Conservation (phyloP, 768 basidiomycete species). For the Chalciporus sphaerocephalus region DNA sequence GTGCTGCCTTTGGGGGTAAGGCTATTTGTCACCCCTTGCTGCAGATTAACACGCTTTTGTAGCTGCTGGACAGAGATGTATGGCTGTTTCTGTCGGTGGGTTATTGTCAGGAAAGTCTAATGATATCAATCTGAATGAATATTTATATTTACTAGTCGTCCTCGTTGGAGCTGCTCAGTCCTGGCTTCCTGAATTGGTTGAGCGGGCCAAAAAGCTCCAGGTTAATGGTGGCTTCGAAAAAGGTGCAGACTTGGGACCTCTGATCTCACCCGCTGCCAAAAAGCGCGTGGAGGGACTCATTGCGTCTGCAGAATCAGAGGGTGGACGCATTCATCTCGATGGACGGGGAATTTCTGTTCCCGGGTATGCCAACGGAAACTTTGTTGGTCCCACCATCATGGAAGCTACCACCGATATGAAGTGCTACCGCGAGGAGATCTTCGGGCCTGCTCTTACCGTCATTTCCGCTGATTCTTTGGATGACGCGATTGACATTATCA, state of each 20-base stretch:
- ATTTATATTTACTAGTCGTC: constrained; percentile 42
- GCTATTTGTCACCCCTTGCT: constrained; percentile 17
- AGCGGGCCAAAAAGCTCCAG: constrained; percentile 73
- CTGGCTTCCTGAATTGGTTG: constrained; percentile 85
- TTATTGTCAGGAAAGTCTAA: neutral
- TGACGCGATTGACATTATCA: constrained; percentile 86
- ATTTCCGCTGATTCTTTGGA: constrained; percentile 80
- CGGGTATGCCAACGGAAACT: constrained; percentile 85
- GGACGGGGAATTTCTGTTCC: constrained; percentile 68
- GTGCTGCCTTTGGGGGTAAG: constrained; percentile 88
- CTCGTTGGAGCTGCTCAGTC: constrained; percentile 74
- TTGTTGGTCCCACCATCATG: constrained; percentile 88
- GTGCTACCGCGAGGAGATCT: constrained; percentile 91
- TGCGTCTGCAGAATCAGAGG: constrained; percentile 68
- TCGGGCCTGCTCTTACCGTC: constrained; percentile 84
- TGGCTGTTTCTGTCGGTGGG: constrained; percentile 90
- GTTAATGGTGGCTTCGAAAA: constrained; percentile 90
- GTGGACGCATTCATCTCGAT: constrained; percentile 83
- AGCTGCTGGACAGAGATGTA: constrained; percentile 97
- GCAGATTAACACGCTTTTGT: constrained; percentile 18
- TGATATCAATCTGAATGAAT: neutral
- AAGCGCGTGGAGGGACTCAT: constrained; percentile 72
- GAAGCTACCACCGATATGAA: constrained; percentile 80
- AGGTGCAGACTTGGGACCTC: constrained; percentile 81
- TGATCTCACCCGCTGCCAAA: constrained; percentile 82